Conservation (phyloP, 2,329 filamentous ascomycete species). For the Aspergillus sp. region DNA sequence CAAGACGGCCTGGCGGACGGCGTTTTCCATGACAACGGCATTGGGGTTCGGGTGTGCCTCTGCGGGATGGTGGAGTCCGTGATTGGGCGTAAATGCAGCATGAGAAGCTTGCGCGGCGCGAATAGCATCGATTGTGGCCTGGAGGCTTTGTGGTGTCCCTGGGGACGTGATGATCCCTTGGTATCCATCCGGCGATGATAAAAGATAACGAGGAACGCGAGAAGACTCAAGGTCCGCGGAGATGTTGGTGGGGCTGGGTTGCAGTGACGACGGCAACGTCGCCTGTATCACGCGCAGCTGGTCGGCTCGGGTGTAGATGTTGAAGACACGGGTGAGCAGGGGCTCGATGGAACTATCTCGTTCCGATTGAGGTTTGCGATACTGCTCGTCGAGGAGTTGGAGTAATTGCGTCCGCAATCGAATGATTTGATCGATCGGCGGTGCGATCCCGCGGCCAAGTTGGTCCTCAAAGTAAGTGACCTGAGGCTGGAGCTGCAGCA, state of each 20-base stretch:
- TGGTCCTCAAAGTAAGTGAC: slow-evolving; percentile 29
- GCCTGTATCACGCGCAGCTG: slow-evolving; percentile 29
- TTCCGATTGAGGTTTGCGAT: slow-evolving; percentile 22
- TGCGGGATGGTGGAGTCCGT: slow-evolving; percentile 4
- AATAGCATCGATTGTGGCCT: slow-evolving; percentile 12
- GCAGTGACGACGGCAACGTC: background rate
- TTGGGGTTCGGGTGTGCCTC: slow-evolving; percentile 16
- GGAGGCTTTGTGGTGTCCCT: slow-evolving; percentile 25
- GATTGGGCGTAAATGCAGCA: background rate
- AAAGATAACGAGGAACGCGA: slow-evolving; percentile 37
- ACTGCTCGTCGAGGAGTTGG: slow-evolving; percentile 32
- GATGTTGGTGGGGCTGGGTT: background rate
- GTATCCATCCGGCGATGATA: slow-evolving; percentile 47
- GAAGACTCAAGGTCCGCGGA: background rate
- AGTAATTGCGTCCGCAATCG: slow-evolving; percentile 31
- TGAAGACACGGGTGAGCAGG: slow-evolving; percentile 31
- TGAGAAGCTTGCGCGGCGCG: slow-evolving; percentile 11
- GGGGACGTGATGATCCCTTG: slow-evolving; percentile 46
- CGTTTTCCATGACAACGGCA: slow-evolving; percentile 28
- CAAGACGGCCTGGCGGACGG: slow-evolving; percentile 32
- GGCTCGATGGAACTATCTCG: slow-evolving; percentile 27
- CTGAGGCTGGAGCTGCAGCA: slow-evolving; percentile 22
- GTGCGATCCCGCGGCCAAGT: slow-evolving; percentile 26
- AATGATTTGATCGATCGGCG: slow-evolving; percentile 32
- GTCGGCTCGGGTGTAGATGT: slow-evolving; percentile 31